Evolutionary conservation across 1,284 basidiomycete species (phyloP).

Genomic region (Mycena sp.): DNA sequence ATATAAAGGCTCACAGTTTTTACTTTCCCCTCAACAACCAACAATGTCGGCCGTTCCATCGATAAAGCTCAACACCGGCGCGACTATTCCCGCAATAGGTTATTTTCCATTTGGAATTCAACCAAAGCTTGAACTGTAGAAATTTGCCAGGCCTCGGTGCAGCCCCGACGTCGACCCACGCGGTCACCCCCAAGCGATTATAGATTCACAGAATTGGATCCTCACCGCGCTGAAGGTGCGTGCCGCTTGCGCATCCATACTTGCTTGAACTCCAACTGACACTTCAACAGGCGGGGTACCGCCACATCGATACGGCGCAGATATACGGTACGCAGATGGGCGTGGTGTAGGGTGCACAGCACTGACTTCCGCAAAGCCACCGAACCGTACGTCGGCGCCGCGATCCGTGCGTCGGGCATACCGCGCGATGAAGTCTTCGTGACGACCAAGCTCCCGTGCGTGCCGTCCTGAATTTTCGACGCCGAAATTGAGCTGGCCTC

Average conservation of each 20-base stretch:
- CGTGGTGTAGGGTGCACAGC: neutral
- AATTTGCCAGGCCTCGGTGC: neutral
- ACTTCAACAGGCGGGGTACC: conserved; percentile 41
- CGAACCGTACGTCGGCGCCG: conserved; percentile 57
- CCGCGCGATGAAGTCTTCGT: conserved; percentile 60
- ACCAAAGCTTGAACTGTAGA: neutral
- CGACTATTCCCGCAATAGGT: conserved; percentile 3
- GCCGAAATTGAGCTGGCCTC: neutral
- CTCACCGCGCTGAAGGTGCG: conserved; percentile 12
- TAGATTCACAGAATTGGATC: conserved; percentile 1
- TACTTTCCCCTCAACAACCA: neutral
- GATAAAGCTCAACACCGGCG: conserved; percentile 11
- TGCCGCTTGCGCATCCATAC: neutral
- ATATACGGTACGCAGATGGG: conserved; percentile 37
- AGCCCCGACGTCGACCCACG: neutral
- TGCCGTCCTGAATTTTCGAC: conserved; percentile 1
- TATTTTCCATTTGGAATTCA: neutral
- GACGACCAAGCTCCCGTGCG: conserved; percentile 55
- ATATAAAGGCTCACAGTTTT: too few species aligned
- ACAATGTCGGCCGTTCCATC: conserved; percentile 6
- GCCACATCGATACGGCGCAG: conserved; percentile 48
- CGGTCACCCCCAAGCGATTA: neutral
- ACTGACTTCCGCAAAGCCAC: conserved; percentile 45
- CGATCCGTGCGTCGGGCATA: conserved; percentile 55
- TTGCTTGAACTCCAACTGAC: too few species aligned